These are phyloP conservation scores for Naematelia aurantialba DNA, from an alignment of 768 basidiomycete genomes.

Conservation along the genomic window DNA sequence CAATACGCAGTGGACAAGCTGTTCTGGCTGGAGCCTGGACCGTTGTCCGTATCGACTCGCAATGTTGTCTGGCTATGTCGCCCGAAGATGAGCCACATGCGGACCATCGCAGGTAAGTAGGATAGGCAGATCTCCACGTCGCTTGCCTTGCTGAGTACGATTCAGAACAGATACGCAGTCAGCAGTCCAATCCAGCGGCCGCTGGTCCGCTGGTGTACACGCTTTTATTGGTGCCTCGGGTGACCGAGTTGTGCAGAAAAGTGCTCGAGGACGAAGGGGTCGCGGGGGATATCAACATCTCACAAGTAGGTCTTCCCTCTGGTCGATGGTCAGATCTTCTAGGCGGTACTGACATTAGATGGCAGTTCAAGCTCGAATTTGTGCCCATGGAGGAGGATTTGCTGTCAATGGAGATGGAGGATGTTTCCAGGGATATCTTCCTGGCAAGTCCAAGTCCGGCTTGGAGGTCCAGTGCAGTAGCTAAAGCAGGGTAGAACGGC, in stretches of 20 bases:
- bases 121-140: not conserved
- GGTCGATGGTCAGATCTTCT: not conserved
- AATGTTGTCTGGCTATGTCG: constrained; percentile 92
- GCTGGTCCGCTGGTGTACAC: constrained; percentile 74
- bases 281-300: constrained; percentile 83
- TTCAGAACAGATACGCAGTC: constrained; percentile 85
- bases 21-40: constrained; percentile 95
- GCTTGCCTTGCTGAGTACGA: constrained; percentile 14
- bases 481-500: constrained; percentile 64
- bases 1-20: constrained; percentile 99
- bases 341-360: not conserved
- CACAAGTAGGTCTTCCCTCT: constrained; percentile 47
- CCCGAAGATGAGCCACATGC: constrained; percentile 76
- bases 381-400: constrained; percentile 92
- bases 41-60: constrained; percentile 72
- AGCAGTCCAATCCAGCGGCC: constrained; percentile 53
- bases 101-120: constrained; percentile 80
- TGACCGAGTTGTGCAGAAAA: constrained; percentile 77
- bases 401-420: constrained; percentile 80
- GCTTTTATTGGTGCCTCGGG: constrained; percentile 78
- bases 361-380: constrained; percentile 80
- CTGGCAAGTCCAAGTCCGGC: constrained; percentile 75
- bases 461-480: too few species aligned
- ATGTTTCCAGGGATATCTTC: constrained; percentile 82
- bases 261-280: constrained; percentile 97